A percentile compares a stretch with the other conserved stretches of the same genome.
phyloP scores from a whole-genome alignment of 768 basidiomycete genomes.

The Glaciozyma martinii region DNA sequence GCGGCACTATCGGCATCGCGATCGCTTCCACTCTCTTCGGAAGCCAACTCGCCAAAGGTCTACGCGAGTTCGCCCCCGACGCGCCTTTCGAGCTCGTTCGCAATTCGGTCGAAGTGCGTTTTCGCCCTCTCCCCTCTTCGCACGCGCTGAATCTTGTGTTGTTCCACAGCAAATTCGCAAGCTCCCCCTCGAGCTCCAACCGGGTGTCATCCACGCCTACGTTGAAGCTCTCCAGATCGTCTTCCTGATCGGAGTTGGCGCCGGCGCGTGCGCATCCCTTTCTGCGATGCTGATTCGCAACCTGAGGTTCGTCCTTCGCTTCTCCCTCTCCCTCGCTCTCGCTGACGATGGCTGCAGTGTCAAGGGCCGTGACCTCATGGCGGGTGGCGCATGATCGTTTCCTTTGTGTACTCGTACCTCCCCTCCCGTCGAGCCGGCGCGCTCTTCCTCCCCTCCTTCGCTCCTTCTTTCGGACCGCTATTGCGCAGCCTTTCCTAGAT shows the following conservation, averaged over 20 bases:
- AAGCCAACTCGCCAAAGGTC: conserved; percentile 32
- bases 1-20: conserved; percentile 27
- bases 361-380: no score
- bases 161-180: conserved; percentile 36
- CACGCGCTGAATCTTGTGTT: background rate
- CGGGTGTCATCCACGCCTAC: conserved; percentile 31
- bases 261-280: background rate
- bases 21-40: conserved; percentile 15
- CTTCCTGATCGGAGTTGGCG: conserved; percentile 40
- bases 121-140: conserved; percentile 3
- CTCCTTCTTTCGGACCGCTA: no score
- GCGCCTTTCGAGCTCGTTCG: conserved; percentile 37
- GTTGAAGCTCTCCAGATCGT: conserved; percentile 32
- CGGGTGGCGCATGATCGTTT: no score
- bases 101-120: conserved; percentile 33
- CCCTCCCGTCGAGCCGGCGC: no score
- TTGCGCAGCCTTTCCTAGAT: no score
- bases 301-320: background rate
- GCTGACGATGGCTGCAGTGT: no score
- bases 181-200: conserved; percentile 30
- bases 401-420: no score
- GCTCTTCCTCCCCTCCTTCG: no score
- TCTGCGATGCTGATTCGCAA: background rate
- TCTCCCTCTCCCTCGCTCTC: no score
- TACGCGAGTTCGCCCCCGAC: conserved; percentile 18